Percentiles rank a stretch among this genome's conserved stretches.
phyloP scores from a whole-genome alignment of 441 rosid genomes.

The Mallotus japonicus region DNA sequence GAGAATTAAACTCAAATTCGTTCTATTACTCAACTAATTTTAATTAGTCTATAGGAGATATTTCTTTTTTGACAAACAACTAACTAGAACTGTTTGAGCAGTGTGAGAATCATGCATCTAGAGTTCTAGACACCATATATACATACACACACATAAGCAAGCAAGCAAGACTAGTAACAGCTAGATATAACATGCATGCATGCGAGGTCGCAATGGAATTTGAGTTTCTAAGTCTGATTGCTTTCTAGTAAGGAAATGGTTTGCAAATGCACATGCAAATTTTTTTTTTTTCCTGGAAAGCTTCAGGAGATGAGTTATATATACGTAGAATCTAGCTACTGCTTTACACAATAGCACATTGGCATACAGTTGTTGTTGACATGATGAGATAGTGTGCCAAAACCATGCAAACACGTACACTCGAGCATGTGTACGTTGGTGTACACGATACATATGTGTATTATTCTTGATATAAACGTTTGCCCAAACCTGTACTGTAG shows the following conservation, averaged over 20 bases:
- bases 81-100: neutral
- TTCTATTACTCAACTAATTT: too few species aligned
- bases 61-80: neutral
- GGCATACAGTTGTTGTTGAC: too few species aligned
- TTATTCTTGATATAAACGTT: too few species aligned
- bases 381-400: too few species aligned
- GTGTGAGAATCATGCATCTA: neutral
- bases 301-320: neutral
- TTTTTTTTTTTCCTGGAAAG: neutral
- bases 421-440: too few species aligned
- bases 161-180: neutral
- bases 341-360: neutral
- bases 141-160: too few species aligned
- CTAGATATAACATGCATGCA: neutral
- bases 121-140: neutral
- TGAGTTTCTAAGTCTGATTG: neutral
- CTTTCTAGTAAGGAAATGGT: neutral
- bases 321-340: neutral
- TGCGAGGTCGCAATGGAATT: neutral
- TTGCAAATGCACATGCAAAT: neutral
- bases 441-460: too few species aligned
- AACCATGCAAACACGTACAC: too few species aligned
- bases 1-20: too few species aligned
- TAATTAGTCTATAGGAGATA: too few species aligned
- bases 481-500: too few species aligned